Evolutionary conservation across 805 yeast species (phyloP).

Genomic region (Kodamaea neixiangensis): DNA sequence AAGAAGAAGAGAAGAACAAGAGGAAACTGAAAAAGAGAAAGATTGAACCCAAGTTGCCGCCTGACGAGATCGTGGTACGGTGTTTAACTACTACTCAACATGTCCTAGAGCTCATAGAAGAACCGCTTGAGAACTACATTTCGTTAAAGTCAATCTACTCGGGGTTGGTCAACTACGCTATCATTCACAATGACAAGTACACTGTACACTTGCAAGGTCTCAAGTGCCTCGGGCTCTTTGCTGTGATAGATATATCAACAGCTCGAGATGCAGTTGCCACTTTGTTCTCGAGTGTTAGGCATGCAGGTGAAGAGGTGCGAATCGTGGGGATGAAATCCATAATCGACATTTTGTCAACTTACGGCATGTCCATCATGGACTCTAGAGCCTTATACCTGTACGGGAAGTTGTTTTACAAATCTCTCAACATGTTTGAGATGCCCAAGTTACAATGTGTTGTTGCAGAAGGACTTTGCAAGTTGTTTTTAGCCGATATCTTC

Average conservation of each 20-base stretch:
- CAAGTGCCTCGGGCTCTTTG: conserved; percentile 75
- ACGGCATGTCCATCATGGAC: conserved; percentile 70
- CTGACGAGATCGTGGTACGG: conserved; percentile 53
- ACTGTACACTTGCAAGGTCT: conserved; percentile 63
- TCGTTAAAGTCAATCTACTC: conserved; percentile 70
- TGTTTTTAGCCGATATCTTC: conserved; percentile 74
- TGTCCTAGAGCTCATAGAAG: conserved; percentile 66
- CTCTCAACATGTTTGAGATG: conserved; percentile 54
- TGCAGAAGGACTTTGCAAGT: conserved; percentile 84
- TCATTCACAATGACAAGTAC: conserved; percentile 49
- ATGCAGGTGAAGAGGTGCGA: conserved; percentile 62
- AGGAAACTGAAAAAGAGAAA: conserved; percentile 25
- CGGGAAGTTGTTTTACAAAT: conserved; percentile 58
- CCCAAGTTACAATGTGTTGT: conserved; percentile 75
- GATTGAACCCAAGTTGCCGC: conserved; percentile 42
- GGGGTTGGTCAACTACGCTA: conserved; percentile 77
- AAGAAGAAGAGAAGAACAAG: conserved; percentile 15
- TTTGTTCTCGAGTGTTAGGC: conserved; percentile 68
- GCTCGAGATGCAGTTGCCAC: conserved; percentile 59
- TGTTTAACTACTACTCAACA: conserved; percentile 70
- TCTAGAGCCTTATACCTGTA: conserved; percentile 26
- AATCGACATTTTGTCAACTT: conserved; percentile 75
- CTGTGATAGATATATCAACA: conserved; percentile 58
- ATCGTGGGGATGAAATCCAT: conserved; percentile 67
- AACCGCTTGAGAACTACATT: conserved; percentile 63